Base-by-base conservation (phyloP, 768 basidiomycete genomes). In the Piloderma croceum region DNA sequence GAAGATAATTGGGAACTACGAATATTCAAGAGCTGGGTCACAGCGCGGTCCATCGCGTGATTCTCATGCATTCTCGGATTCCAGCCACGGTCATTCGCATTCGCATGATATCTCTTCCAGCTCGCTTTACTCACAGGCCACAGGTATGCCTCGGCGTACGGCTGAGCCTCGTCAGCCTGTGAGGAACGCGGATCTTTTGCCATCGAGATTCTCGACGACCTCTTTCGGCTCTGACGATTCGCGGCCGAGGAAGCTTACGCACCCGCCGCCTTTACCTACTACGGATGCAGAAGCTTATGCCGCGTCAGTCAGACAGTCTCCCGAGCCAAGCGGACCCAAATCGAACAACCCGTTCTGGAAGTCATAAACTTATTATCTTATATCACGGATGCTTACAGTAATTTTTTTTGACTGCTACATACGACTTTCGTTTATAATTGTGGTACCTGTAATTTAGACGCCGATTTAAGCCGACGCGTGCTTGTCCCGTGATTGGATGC, bases 91-190 rank as follows among this genome's bases (percentile, higher is more conserved):
- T 29, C 50, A 49, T 21, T 24, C 42, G 35, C 48, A 52, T 20
- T 45, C 57, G 32, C 36, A 57, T 27, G 42, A 55, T 45, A 39
- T 72, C 41, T 76, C 77, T 20, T 61, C 60, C n/a, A 63, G 61
- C 13, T 81, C 79, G 32, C 52, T 89, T 27, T 90, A 81, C 59
- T 78, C 83, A 42, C 75, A 83, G 56, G 54, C 79, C 36, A 89
- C 83, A 7, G 84, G 86, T 15, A 53, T 67, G 24, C 77, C 76
- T 46, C 71, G 74, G 23, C 65, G 64, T 20, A 73, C 67, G 31
- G 79, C 86, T 5, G 81, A 86, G 51, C 77, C 83, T n/a, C 73
- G 84, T n/a, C 74, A 81, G 59, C 83, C 85, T 15, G 69, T 85
- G 47, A 73, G 71, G 62, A 65, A 66, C 45, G 36, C 60, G 29